Evolutionary conservation across 1,284 basidiomycete species (phyloP).

Genomic region (Pascua sp.): DNA sequence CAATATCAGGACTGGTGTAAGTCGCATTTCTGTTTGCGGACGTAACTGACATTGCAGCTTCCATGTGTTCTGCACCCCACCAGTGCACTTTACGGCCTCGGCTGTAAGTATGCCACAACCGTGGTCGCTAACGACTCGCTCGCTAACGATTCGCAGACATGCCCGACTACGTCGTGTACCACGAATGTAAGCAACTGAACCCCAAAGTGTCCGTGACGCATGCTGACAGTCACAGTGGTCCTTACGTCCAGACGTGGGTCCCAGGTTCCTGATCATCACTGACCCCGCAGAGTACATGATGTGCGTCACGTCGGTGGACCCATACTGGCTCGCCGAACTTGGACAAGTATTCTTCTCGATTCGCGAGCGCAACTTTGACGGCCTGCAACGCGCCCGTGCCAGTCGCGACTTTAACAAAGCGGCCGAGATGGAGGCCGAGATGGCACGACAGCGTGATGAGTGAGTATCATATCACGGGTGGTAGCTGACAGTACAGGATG

Average conservation of each 20-base stretch:
- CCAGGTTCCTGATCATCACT: neutral
- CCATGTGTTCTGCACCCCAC: constrained; percentile 77
- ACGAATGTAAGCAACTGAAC: constrained; percentile 59
- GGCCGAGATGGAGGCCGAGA: constrained; percentile 80
- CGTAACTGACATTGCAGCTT: constrained; percentile 28
- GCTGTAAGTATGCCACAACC: constrained; percentile 50
- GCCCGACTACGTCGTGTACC: constrained; percentile 94
- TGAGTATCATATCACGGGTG: constrained; percentile 52
- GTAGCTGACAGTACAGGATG: constrained; percentile 16
- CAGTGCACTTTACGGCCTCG: constrained; percentile 90
- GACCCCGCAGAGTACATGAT: constrained; percentile 72
- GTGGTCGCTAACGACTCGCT: too few relatives aligned
- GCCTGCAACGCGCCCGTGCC: constrained; percentile 62
- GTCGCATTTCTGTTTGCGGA: constrained; percentile 10
- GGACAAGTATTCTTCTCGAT: constrained; percentile 94
- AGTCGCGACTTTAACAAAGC: constrained; percentile 84
- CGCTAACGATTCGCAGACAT: constrained; percentile 54
- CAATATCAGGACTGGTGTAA: constrained; percentile 86
- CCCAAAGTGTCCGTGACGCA: constrained; percentile 4
- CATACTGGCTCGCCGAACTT: constrained; percentile 91
- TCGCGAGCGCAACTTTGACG: constrained; percentile 91
- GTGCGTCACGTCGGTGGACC: constrained; percentile 89
- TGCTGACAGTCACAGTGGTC: constrained; percentile 55
- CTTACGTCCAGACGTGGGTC: constrained; percentile 73
- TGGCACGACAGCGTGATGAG: constrained; percentile 81